Evolutionary conservation across 176 grass and related monocot genomes (phyloP).

Genomic region (Dendrocalamus sinicus): DNA sequence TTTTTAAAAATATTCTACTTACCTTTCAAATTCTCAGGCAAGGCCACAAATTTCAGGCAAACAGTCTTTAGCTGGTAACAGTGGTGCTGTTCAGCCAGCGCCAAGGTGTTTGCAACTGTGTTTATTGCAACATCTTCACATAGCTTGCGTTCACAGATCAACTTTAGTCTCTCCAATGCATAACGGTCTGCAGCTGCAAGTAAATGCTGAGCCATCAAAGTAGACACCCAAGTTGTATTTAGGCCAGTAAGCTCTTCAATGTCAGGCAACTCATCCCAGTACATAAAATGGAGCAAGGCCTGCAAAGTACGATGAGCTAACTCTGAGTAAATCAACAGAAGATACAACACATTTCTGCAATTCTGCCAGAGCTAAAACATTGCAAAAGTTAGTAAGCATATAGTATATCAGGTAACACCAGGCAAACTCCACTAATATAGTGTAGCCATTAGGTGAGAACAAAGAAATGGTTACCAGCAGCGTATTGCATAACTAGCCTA

Average conservation of each 20-base stretch:
- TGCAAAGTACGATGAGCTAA: conserved; percentile 40
- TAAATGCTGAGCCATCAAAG: conserved; percentile 95
- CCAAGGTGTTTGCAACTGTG: conserved; percentile 94
- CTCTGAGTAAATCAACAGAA: conserved; percentile 4
- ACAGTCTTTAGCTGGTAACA: conserved; percentile 93
- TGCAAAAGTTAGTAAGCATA: not conserved
- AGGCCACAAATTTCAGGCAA: conserved; percentile 92
- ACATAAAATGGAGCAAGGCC: conserved; percentile 98
- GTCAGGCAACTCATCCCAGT: conserved; percentile 89
- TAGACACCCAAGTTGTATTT: conserved; percentile 78
- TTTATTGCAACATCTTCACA: conserved; percentile 96
- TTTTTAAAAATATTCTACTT: conserved; percentile 10
- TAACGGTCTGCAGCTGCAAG: conserved; percentile 93
- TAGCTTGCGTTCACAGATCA: conserved; percentile 75
- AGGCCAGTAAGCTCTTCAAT: conserved; percentile 87
- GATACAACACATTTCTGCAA: not conserved
- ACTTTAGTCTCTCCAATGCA: conserved; percentile 93
- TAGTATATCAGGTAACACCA: not conserved
- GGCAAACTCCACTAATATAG: not conserved
- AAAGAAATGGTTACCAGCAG: not conserved
- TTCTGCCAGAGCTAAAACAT: not conserved
- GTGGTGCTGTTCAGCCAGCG: conserved; percentile 94
- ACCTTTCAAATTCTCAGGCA: conserved; percentile 95
- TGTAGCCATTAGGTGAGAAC: not conserved
- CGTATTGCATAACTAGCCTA: not conserved